phyloP scores from a whole-genome alignment of 1,284 basidiomycete genomes.

The Vanrija pseudolonga region DNA sequence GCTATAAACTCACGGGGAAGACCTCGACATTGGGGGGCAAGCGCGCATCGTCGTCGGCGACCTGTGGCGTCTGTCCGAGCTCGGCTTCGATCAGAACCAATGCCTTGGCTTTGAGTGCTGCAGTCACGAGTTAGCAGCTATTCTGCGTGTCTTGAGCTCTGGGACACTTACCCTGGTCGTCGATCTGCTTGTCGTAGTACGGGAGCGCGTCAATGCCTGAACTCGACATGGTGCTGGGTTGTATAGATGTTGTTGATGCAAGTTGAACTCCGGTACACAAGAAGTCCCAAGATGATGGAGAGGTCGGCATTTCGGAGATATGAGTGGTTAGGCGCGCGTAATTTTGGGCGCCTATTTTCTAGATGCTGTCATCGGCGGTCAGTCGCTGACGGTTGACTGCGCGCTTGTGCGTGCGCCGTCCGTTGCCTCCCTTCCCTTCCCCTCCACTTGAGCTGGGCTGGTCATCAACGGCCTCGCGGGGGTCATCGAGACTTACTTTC shows the following conservation, averaged over 20 bases:
- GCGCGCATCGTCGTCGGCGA: constrained; percentile 58
- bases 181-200: constrained; percentile 91
- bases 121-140: neutral
- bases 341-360: neutral
- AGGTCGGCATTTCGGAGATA: constrained; percentile 8
- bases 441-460: too few species aligned
- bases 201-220: constrained; percentile 72
- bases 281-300: neutral
- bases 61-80: constrained; percentile 30
- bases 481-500: too few species aligned
- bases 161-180: constrained; percentile 61
- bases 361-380: too few species aligned
- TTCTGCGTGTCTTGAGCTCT: too few species aligned
- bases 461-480: too few species aligned
- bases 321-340: neutral
- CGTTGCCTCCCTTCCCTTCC: neutral
- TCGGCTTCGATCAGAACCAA: constrained; percentile 47
- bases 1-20: constrained; percentile 31
- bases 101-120: constrained; percentile 37
- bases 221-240: constrained; percentile 24
- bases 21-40: constrained; percentile 63
- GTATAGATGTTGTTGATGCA: constrained; percentile 1
- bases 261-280: neutral
- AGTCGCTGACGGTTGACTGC: too few species aligned
- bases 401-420: too few species aligned